Base-by-base conservation (phyloP, 2,329 filamentous ascomycete species). In the Fusarium chlamydosporum region DNA sequence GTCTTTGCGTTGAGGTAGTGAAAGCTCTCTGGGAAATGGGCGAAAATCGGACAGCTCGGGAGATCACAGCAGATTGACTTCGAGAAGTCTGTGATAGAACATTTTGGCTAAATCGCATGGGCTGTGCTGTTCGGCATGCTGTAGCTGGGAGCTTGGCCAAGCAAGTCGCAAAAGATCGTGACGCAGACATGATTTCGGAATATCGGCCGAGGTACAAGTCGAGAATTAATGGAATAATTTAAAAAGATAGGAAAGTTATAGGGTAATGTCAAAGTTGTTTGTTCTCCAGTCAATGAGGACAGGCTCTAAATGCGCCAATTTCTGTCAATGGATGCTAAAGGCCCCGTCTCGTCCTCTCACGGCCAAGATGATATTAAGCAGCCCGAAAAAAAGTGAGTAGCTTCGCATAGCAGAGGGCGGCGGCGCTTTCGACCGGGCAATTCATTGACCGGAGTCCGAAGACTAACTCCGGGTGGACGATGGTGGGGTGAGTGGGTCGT, bases 1-100 rank as follows among this genome's bases (percentile, higher is more conserved):
- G 82, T 55, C 82, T 79, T 58, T 82, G 75, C 12, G 86, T 76
- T 6, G 90, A 90, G 12, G 86, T 87, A 41, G 91, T 91, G 78
- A 97, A 96, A 55, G 78, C 79, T 75, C 90, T 76, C 20, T 59
- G 70, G 31, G 57, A 70, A n/a, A 55, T 75, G 31, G 65, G 65
- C 46, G 61, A 63, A 47, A 68, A 50, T 18, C 61, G 66, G 35
- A 55, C 51, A 51, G 52, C 26, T 53, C 59, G 61, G 26, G 65
- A 29, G 16, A 41, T 23, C 12, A 60, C 61, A 33, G 54, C 51
- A 20, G 69, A 61, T 71, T 23, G 70, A 33, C 55, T 67, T 71
- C 70, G 75, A 73, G 70, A 66, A 48, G 46, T 48, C 31, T 42
- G 57, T 27, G 61, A 62, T 27, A 65, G 18, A 7, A 53, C 12